These are phyloP conservation scores for Trichoderma simmonsii DNA, from an alignment of 2,329 filamentous ascomycete genomes.

Conservation along the genomic window DNA sequence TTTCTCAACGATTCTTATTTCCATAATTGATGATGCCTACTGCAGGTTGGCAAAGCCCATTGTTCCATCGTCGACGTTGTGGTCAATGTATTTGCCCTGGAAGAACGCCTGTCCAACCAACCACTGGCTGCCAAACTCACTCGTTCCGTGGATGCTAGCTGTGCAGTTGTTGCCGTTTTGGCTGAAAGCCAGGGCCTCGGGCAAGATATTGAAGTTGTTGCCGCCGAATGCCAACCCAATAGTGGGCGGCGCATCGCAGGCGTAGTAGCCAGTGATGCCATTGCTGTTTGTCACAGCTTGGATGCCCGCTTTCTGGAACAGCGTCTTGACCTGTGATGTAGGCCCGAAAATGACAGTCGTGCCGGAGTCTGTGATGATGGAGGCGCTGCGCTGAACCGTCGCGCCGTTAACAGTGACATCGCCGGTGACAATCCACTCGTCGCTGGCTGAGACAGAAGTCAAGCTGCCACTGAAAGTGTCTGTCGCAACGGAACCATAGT, in stretches of 20 bases:
- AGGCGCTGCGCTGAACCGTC: background rate
- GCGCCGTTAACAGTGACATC: slow-evolving; percentile 19
- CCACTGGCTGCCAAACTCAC: slow-evolving; percentile 21
- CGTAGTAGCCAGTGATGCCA: slow-evolving; percentile 22
- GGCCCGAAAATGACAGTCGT: slow-evolving; percentile 24
- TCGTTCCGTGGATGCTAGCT: slow-evolving; percentile 20
- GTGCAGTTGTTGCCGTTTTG: slow-evolving; percentile 23
- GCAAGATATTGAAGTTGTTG: slow-evolving; percentile 21
- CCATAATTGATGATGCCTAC: background rate
- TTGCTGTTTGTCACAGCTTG: slow-evolving; percentile 7
- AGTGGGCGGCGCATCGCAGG: slow-evolving; percentile 19
- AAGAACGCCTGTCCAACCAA: slow-evolving; percentile 26
- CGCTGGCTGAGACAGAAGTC: background rate
- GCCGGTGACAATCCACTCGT: slow-evolving; percentile 19
- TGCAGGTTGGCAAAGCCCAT: slow-evolving; percentile 21
- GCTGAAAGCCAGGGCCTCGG: slow-evolving; percentile 20
- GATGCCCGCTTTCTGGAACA: slow-evolving; percentile 22
- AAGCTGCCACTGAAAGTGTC: slow-evolving; percentile 18
- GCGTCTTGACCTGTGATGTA: slow-evolving; percentile 3
- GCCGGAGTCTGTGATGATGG: slow-evolving; percentile 22
- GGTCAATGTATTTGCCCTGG: slow-evolving; percentile 25
- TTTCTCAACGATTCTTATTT: background rate
- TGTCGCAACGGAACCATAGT: slow-evolving; percentile 22
- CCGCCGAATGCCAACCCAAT: slow-evolving; percentile 22
- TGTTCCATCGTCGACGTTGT: slow-evolving; percentile 19